These are phyloP conservation scores for Candida qinlingensis DNA, from an alignment of 805 yeast genomes.

Conservation along the genomic window DNA sequence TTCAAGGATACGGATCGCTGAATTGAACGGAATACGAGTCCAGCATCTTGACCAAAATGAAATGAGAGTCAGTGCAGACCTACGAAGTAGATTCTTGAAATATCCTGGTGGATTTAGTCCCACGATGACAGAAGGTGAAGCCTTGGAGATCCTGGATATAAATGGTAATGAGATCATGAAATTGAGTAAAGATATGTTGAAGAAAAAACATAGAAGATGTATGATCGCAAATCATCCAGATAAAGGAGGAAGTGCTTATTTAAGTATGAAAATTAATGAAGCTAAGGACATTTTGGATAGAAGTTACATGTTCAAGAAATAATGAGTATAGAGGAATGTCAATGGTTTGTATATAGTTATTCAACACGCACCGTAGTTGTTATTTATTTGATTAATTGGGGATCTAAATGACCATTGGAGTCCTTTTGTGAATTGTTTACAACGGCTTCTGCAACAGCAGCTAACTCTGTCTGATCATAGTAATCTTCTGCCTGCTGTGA, in stretches of 20 bases:
- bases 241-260: conserved; percentile 76
- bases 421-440: conserved; percentile 11
- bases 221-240: conserved; percentile 89
- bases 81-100: conserved; percentile 29
- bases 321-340: background rate
- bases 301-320: conserved; percentile 37
- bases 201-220: conserved; percentile 64
- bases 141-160: conserved; percentile 58
- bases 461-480: conserved; percentile 20
- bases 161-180: conserved; percentile 49
- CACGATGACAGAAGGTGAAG: conserved; percentile 67
- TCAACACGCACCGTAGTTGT: background rate
- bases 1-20: conserved; percentile 34
- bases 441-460: conserved; percentile 26
- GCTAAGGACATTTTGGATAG: conserved; percentile 79
- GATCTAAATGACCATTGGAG: conserved; percentile 12
- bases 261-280: conserved; percentile 81
- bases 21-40: conserved; percentile 32
- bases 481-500: conserved; percentile 1
- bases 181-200: conserved; percentile 44
- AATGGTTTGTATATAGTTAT: background rate
- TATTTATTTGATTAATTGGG: conserved; percentile 10
- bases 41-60: conserved; percentile 8
- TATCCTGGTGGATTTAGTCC: conserved; percentile 59
- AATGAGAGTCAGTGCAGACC: conserved; percentile 15